Conservation (phyloP, 2,329 filamentous ascomycete species). For the Fusarium pseudocircinatum region DNA sequence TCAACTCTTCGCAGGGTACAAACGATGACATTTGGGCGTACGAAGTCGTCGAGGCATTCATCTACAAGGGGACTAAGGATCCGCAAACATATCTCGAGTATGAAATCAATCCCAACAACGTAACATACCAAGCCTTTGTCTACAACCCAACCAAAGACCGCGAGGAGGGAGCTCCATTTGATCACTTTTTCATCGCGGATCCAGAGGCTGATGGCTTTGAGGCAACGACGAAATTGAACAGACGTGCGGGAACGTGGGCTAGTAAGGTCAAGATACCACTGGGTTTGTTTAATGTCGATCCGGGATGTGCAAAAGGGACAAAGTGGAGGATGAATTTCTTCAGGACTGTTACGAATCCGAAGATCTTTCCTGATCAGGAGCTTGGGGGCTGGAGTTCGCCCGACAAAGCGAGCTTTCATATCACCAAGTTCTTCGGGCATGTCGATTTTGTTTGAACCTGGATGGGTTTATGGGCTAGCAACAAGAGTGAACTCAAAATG, state of each 20-base stretch:
- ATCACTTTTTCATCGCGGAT: constrained; percentile 54
- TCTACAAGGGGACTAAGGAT: constrained; percentile 56
- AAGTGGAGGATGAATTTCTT: constrained; percentile 64
- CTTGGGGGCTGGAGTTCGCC: constrained; percentile 59
- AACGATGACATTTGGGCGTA: constrained; percentile 60
- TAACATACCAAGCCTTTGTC: constrained; percentile 61
- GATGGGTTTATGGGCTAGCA: too few relatives aligned
- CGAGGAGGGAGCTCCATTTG: constrained; percentile 53
- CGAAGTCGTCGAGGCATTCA: constrained; percentile 62
- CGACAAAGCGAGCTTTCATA: constrained; percentile 58
- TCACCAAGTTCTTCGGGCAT: constrained; percentile 57
- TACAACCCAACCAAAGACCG: constrained; percentile 61
- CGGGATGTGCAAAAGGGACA: constrained; percentile 53
- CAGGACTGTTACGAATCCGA: constrained; percentile 55
- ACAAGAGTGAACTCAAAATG: not conserved
- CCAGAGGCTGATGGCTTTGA: constrained; percentile 54
- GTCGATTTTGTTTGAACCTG: constrained; percentile 48
- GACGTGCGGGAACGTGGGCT: constrained; percentile 49
- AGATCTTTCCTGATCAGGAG: constrained; percentile 55
- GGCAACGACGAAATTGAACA: constrained; percentile 53
- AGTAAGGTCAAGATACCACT: constrained; percentile 56
- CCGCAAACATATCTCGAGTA: constrained; percentile 62
- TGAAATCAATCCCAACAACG: constrained; percentile 61
- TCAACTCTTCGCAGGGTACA: constrained; percentile 52
- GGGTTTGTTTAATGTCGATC: constrained; percentile 60